Evolutionary conservation across 805 yeast species (phyloP).

Genomic region (Candida bentonensis): DNA sequence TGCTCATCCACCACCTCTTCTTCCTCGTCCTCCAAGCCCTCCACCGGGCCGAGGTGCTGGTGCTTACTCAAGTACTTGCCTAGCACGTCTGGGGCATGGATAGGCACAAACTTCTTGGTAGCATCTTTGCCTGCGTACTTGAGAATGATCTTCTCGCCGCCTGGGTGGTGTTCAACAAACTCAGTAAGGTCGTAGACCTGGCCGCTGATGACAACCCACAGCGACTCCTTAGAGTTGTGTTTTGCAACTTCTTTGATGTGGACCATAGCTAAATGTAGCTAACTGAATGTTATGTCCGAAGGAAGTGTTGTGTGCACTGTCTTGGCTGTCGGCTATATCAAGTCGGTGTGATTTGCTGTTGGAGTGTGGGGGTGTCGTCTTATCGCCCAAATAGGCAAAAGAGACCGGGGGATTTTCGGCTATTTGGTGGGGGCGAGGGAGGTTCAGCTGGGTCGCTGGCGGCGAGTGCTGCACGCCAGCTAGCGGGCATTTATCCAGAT

Average conservation of each 20-base stretch:
- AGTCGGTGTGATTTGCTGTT: background rate
- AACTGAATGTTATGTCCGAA: no score
- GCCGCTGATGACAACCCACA: constrained; percentile 78
- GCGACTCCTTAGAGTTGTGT: constrained; percentile 45
- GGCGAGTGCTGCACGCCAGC: no score
- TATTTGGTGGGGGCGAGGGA: background rate
- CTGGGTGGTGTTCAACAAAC: constrained; percentile 45
- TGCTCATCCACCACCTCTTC: constrained; percentile 26
- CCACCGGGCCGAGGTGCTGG: constrained; percentile 47
- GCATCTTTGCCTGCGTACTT: constrained; percentile 64
- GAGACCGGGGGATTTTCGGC: background rate
- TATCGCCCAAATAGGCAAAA: background rate
- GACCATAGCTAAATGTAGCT: no score
- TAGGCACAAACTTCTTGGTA: constrained; percentile 70
- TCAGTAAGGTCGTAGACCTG: constrained; percentile 68
- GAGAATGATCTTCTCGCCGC: constrained; percentile 41
- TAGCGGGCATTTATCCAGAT: no score
- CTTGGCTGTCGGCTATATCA: no score
- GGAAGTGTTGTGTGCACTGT: no score
- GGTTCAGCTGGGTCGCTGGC: no score
- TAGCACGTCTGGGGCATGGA: constrained; percentile 83
- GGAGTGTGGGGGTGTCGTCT: background rate
- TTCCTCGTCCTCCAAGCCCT: constrained; percentile 15
- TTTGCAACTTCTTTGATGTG: constrained; percentile 25
- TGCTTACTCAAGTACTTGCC: constrained; percentile 43